Conservation (phyloP, 2,329 filamentous ascomycete genomes). For the Diplodia mutila region DNA sequence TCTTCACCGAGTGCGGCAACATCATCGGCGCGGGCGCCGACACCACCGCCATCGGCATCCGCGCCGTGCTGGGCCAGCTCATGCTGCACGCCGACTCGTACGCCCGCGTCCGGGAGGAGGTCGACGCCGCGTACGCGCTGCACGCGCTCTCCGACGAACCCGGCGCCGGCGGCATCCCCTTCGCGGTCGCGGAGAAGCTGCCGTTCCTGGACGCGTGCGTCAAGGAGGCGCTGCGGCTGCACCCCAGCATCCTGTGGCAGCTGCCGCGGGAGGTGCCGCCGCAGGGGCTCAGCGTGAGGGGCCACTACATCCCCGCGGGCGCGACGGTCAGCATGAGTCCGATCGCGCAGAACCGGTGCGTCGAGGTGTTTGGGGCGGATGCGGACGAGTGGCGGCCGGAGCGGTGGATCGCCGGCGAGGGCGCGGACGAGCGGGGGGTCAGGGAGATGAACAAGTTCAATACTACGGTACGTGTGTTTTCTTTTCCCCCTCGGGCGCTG, state of each 20-base stretch:
- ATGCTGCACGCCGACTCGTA: neutral
- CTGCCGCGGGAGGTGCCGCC: constrained; percentile 40
- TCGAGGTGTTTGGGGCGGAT: constrained; percentile 49
- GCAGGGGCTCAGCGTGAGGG: constrained; percentile 43
- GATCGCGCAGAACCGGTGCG: constrained; percentile 46
- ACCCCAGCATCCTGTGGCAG: constrained; percentile 50
- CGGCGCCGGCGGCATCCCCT: neutral
- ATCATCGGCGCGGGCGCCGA: constrained; percentile 43
- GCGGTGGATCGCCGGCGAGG: constrained; percentile 36
- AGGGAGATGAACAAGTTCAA: constrained; percentile 7
- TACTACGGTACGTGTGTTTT: neutral
- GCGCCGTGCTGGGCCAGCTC: constrained; percentile 51
- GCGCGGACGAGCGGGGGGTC: neutral
- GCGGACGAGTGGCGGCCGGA: constrained; percentile 51
- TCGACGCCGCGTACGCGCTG: neutral
- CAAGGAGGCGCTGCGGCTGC: constrained; percentile 59
- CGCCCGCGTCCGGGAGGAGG: neutral
- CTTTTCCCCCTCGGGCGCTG: too few relatives aligned
- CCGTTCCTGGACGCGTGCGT: constrained; percentile 59
- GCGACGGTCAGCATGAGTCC: constrained; percentile 38
- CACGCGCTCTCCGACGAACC: neutral
- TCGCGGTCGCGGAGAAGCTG: constrained; percentile 42
- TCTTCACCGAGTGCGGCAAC: neutral
- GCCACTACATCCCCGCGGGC: constrained; percentile 39
- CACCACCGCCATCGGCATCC: constrained; percentile 56